Base-by-base conservation (phyloP, 2,329 filamentous ascomycete genomes). In the Penicillium sp. region DNA sequence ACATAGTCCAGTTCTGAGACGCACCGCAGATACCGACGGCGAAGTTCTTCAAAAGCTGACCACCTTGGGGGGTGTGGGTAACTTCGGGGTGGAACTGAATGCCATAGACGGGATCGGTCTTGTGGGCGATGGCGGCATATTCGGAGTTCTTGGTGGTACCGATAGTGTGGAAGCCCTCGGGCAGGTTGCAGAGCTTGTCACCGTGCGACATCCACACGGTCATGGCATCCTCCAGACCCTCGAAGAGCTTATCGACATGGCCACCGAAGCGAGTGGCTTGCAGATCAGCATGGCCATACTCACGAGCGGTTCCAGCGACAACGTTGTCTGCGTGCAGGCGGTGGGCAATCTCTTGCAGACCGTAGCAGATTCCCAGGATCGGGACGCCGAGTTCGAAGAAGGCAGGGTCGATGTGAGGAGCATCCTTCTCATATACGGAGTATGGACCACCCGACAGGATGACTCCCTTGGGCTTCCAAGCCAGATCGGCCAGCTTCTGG, bases 41-140 rank as follows among this genome's bases (percentile, higher is more conserved):
- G 63, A 96, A 97, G 76, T 97, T 97, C 64, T 78, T 72, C 36
- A 96, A 75, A 4, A 95, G 64, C 23, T 85, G 35, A 22, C 74
- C 8, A 66, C 84, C 27, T 90, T 89, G 46, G 78, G 75, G 7
- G 80, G 62, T 5, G 63, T 66, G 24, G 18, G 35, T 31, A 9
- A 56, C 50, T 67, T 96, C 90, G 1, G 90, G 89, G 68, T 95
- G 90, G 68, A 95, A 91, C 65, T 96, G 90, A 38, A 95, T 80
- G 44, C 86, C 87, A 62, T 83, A 95, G 57, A 87, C 83, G 22
- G 83, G 82, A 73, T 73, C 67, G 16, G 54, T 56, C 40, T 85
- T 81, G 59, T 70, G 71, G n/a, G 69, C 72, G 46, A 74, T 94
- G 48, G 81, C 88, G 9, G 90, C 90, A 58, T 80, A 95, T 20